Evolutionary conservation across 2,329 filamentous ascomycete species (phyloP), one percentile per base, ranked within the genome.

Genomic region (Onygenales sp.): DNA sequence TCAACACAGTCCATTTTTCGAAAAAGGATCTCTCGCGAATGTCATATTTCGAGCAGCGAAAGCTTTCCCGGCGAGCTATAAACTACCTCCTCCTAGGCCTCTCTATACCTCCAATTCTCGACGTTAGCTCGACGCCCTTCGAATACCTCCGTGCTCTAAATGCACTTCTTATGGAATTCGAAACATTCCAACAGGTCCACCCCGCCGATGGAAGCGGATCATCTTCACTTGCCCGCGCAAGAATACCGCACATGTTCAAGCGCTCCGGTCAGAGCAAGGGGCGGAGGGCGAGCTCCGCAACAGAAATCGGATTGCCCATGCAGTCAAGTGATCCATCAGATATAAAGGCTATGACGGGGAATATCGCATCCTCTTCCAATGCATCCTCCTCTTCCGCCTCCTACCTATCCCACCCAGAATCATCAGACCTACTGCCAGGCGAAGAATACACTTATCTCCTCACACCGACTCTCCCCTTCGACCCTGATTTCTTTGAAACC

Each of bases 401-500:
- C 31, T 69, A 72, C 51, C 65, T 72, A n/a, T 58, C 63, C 32
- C 64, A 70, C 52, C 78, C 77, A 50, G 81, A 78, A 57, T 71
- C 71, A 53, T 71, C 66, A 7, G 87, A 89, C 58, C 77, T 89
- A 27, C 74, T 87, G 1, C 85, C 87, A 0, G 89, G 90, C 39
- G 90, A 95, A 65, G 89, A 94, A 63, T 98, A 96, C 68, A 83
- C 84, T 0, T 85, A 92, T 67, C 78, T 98, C 1, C 78, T 96
- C 17, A 97, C 92, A n/a, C 93, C 93, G 0, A 86, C 84, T 13
- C 74, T 98, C 47, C 93, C 93, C 0, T 98, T 98, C 65, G 91
- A 97, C 59, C 93, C 93, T 0, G 93, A 98, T 70, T 98, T 95
- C 64, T 93, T 92, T 69, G 90, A 94, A 73, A 96, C 91, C 0